Conservation (phyloP, 495 filamentous ascomycete species). For the Cercophora scortea region DNA sequence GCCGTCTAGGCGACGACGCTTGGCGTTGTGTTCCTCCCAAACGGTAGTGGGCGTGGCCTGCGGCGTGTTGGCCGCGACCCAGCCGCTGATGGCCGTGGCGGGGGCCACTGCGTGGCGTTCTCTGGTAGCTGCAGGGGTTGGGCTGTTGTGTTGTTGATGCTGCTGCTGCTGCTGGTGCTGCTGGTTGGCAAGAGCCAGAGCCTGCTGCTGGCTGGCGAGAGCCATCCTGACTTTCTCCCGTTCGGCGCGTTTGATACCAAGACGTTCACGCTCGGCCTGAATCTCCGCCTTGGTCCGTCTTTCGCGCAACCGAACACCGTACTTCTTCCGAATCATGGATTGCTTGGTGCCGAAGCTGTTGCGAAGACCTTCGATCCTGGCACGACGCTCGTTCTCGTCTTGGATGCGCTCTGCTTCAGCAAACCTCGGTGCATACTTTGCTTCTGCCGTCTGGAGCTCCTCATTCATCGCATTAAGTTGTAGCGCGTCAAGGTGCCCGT, state of each 20-base stretch:
- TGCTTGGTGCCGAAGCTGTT: slow-evolving; percentile 42
- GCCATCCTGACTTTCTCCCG: slow-evolving; percentile 7
- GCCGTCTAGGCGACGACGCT: slow-evolving; percentile 19
- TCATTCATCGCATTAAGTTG: slow-evolving; percentile 18
- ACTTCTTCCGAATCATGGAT: slow-evolving; percentile 41
- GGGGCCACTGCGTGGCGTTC: not conserved
- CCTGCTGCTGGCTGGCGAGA: not conserved
- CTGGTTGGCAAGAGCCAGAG: not conserved
- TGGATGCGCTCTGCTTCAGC: slow-evolving; percentile 26
- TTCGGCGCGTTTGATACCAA: slow-evolving; percentile 23
- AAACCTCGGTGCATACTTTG: slow-evolving; percentile 28
- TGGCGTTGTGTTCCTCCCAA: slow-evolving; percentile 21
- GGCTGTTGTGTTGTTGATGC: not conserved
- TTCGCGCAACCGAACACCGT: slow-evolving; percentile 38
- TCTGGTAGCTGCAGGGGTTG: not conserved
- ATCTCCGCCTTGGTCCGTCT: slow-evolving; percentile 37
- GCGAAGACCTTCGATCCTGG: slow-evolving; percentile 31
- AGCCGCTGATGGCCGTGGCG: slow-evolving; percentile 10
- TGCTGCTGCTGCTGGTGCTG: not conserved
- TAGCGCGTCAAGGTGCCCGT: slow-evolving; percentile 26
- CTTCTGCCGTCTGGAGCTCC: slow-evolving; percentile 31
- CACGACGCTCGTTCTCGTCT: slow-evolving; percentile 23
- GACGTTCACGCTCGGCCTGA: slow-evolving; percentile 28
- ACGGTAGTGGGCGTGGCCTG: slow-evolving; percentile 2
- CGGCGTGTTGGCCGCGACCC: slow-evolving; percentile 24